Base-by-base conservation (phyloP, 169 alveolate species). In the Plasmodium chabaudi region DNA sequence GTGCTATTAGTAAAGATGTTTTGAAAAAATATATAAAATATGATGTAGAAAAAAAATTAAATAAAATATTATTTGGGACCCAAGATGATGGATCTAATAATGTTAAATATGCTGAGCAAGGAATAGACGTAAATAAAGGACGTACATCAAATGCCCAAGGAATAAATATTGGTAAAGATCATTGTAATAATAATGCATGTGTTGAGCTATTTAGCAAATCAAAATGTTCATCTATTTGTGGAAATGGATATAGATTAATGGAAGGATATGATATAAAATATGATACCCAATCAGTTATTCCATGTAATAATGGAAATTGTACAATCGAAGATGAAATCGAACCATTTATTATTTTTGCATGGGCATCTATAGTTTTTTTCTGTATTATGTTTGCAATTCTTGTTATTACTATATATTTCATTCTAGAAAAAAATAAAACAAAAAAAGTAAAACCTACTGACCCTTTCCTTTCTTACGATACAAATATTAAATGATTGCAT, bases 221-320 rank as follows among this genome's bases (percentile, higher is more conserved):
- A 44, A 15, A 19, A 21, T 75, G 88, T 69, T 75, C 88, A 15
- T 75, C 88, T 42, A 19, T 57, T 47, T 75, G 88, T 47, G 88
- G 72, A 13, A 27, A 39, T 15, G 88, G 88, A 9, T 75, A 63
- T 51, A 63, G 88, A 63, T 21, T 75, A 23, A 19, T 51, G 13
- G 67, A 64, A 47, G 68, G 77, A 15, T 63, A 75, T 75, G 44
- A 75, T 19, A 21, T 63, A 46, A 9, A n/a, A 6, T 61, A 63
- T 39, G 75, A 47, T 55, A 19, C 44, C 15, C 88, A 75, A 25
- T 34, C 60, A 3, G 77, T 63, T 39, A 61, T 75, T 25, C 88
- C 88, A 4, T 75, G 88, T 49, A 63, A 75, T 69, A 64, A 75
- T 75, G 88, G 88, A 23, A 64, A 75, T 9, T 75, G 88, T 63